Evolutionary conservation across 768 basidiomycete species (phyloP), one percentile per base, ranked within the genome.

Genomic region (Strobilomyces dryophilus): DNA sequence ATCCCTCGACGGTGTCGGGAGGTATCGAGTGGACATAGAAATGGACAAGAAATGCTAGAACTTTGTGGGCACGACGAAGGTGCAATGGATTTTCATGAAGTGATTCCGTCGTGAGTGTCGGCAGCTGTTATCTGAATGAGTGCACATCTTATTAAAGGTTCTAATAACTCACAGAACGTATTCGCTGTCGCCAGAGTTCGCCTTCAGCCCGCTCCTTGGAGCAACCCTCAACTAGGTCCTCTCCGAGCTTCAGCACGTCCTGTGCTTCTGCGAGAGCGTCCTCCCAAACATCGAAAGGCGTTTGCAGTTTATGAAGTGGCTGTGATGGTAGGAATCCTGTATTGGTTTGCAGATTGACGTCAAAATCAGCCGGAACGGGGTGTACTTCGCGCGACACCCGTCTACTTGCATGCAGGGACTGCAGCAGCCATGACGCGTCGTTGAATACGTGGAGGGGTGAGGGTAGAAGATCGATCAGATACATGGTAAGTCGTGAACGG

Each of bases 11-110:
- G 32, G 72, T 62, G 17, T 71, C 60, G 5, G 71, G 69, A 8
- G 85, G 84, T 36, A 81, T 77, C 1, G 90, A 90, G 71, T 98
- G 95, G 24, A 85, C 84, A 71, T 93, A 99, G 67, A 92, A 91
- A 72, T 92, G 89, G 42, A 89, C 76, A 43, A 98, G 80, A 79
- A 89, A 97, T 8, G 94, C 82, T 34, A 98, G 79, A 45, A 97
- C 89, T 66, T 87, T 76, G 73, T 98, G 93, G 2, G 92, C 93
- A 44, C 94, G 83, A 57, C 93, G 87, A 15, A 91, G 77, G 45
- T 77, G 69, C 29, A 84, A 82, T 29, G 82, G 67, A 58, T 89
- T 79, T 39, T 64, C 60, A 24, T 75, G 70, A 29, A 95, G 75
- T 12, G 66, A 60, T 29, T 74, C 70, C 11, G 79, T 82, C 47